Evolutionary conservation across 768 basidiomycete genomes (phyloP), one percentile per base, ranked within the genome.

Genomic region (Lentinula aciculospora): DNA sequence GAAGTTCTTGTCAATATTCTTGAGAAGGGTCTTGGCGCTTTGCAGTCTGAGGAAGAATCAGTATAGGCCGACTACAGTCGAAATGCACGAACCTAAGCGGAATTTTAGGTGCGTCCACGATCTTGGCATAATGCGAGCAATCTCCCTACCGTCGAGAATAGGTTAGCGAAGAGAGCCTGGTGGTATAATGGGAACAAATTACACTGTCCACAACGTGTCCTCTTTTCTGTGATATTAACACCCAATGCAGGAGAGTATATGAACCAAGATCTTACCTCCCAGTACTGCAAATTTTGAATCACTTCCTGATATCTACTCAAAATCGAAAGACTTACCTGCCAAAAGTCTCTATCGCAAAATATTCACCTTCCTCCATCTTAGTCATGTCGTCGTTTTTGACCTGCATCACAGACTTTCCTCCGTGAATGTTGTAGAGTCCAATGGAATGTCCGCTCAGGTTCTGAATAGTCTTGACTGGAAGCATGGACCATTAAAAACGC

Each of bases 361-460:
- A 98, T 66, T 98, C 97, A 39, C 95, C 97, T 72, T 99, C 97
- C 67, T 98, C 97, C 97, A 99, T 99, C 74, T 92, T 96, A 13
- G 89, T 92, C 60, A 88, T 84, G 67, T 97, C 94, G 31, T 87
- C 82, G 57, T 89, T 93, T 69, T 89, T 92, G 45, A 97, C 91
- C 45, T 98, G 82, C 34, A 92, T 79, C 1, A 98, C 86, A 0
- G 90, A 92, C 72, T 99, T 99, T 28, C 89, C 89, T 15, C 91
- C 96, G 67, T 99, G 96, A 60, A 98, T 97, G 62, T 87, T 86
- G 69, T 98, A 95, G 27, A 76, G 83, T 56, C 86, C 84, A 63
- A 98, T 98, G 13, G 89, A 89, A 71, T 99, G 97, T 1, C 97
- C 97, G 49, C 92, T 96, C 4, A 99, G 81, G 67, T 97, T 98